Evolutionary conservation across 2,329 filamentous ascomycete genomes (phyloP).

Genomic region (Trichoderma harzianum): DNA sequence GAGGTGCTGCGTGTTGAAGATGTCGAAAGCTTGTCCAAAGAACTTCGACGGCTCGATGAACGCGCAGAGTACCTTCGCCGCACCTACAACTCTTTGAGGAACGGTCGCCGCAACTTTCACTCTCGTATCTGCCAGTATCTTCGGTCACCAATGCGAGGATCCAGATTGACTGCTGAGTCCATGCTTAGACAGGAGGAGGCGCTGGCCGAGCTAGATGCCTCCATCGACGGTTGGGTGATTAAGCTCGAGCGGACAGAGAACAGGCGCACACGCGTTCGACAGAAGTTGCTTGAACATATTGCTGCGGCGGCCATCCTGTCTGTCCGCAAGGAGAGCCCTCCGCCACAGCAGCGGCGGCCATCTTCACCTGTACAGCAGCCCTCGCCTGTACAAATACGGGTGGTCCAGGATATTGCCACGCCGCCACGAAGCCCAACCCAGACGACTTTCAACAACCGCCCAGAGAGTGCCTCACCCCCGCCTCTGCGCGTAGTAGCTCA

Average conservation of each 20-base stretch:
- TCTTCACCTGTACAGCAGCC: neutral
- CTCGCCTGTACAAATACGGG: conserved; percentile 35
- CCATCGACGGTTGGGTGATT: conserved; percentile 75
- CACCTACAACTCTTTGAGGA: conserved; percentile 70
- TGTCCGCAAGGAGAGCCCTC: conserved; percentile 19
- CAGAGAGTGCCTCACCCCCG: conserved; percentile 41
- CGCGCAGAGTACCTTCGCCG: conserved; percentile 74
- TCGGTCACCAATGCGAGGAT: conserved; percentile 60
- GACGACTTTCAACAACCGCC: conserved; percentile 30
- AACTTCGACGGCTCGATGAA: conserved; percentile 73
- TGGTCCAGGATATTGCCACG: conserved; percentile 47
- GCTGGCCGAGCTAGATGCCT: conserved; percentile 69
- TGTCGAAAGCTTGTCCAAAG: conserved; percentile 65
- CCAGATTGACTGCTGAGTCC: conserved; percentile 69
- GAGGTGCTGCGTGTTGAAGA: conserved; percentile 61
- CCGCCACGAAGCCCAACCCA: conserved; percentile 60
- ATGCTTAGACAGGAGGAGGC: conserved; percentile 79
- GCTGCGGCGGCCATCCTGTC: conserved; percentile 64
- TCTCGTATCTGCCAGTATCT: conserved; percentile 74
- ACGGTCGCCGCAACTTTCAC: conserved; percentile 74
- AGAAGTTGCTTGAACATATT: conserved; percentile 79
- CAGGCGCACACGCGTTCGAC: conserved; percentile 67
- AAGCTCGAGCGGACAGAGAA: conserved; percentile 82
- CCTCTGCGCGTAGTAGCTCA: conserved; percentile 52
- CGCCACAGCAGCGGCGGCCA: neutral